Conservation (phyloP, 2,329 filamentous ascomycete genomes). For the Rhynchosporium agropyri region DNA sequence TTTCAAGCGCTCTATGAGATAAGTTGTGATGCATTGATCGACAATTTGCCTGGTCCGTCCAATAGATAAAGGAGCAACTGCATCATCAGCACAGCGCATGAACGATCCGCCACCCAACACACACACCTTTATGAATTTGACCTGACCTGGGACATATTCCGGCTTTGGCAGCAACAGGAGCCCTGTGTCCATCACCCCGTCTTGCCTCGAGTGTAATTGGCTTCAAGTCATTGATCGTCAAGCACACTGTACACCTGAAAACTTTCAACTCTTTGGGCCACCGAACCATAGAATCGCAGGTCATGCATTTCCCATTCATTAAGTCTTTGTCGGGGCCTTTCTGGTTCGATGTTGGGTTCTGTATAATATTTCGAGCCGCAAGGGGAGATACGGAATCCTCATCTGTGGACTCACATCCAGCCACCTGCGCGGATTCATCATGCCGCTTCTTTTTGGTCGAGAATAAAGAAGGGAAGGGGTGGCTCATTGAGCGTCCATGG, state of each 20-base stretch:
- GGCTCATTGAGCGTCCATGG: slow-evolving; percentile 65
- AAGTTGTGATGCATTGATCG: slow-evolving; percentile 52
- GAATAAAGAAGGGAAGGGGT: slow-evolving; percentile 76
- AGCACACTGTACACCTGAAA: slow-evolving; percentile 82
- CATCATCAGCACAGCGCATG: slow-evolving; percentile 3
- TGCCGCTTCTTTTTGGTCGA: slow-evolving; percentile 58
- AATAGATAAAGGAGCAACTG: slow-evolving; percentile 56
- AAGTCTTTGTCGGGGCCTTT: slow-evolving; percentile 58
- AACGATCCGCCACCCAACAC: not conserved
- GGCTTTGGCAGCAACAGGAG: slow-evolving; percentile 28
- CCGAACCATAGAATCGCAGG: slow-evolving; percentile 77
- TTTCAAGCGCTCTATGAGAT: slow-evolving; percentile 50
- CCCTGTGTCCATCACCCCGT: slow-evolving; percentile 36
- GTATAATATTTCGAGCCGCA: slow-evolving; percentile 21
- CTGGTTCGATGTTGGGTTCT: slow-evolving; percentile 40
- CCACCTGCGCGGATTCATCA: slow-evolving; percentile 42
- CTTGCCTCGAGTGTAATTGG: slow-evolving; percentile 43
- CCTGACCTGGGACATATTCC: slow-evolving; percentile 25
- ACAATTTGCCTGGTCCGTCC: slow-evolving; percentile 62
- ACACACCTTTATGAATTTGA: slow-evolving; percentile 36
- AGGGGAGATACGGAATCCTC: slow-evolving; percentile 45
- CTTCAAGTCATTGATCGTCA: slow-evolving; percentile 80
- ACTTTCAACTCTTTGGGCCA: slow-evolving; percentile 75
- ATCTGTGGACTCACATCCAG: slow-evolving; percentile 51
- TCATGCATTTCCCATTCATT: slow-evolving; percentile 77